A percentile compares a stretch with the other conserved stretches of the same genome.
Conservation (phyloP, 2,329 filamentous ascomycete genomes). For the Colletotrichum incanum region DNA sequence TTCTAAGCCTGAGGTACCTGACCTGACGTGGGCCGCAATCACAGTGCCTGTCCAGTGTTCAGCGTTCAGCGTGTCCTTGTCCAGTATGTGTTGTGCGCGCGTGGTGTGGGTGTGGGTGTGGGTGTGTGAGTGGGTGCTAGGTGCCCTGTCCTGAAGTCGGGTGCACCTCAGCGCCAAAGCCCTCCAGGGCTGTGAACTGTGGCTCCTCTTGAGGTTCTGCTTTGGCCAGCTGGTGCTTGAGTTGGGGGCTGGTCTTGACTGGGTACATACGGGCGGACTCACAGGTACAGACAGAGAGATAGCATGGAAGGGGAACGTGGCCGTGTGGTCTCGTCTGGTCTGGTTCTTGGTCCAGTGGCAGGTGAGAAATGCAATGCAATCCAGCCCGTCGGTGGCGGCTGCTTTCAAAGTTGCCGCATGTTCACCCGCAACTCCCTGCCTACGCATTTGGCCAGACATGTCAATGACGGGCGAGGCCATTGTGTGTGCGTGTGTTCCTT, state of each 20-base stretch:
- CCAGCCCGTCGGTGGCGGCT: neutral
- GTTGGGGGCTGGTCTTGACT: neutral
- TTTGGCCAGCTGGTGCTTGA: conserved; percentile 5
- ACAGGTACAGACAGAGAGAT: neutral
- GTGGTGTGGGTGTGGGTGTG: neutral
- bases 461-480: neutral
- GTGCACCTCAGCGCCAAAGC: neutral
- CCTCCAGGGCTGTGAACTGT: neutral
- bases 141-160: neutral
- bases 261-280: neutral
- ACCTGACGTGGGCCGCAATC: conserved; percentile 10
- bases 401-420: conserved; percentile 4
- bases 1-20: conserved; percentile 17
- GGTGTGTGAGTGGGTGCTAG: neutral
- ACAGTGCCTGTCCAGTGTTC: conserved; percentile 13
- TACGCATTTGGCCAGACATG: neutral
- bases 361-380: conserved; percentile 10
- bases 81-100: neutral
- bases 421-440: neutral
- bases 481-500: neutral
- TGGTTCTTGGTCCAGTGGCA: conserved; percentile 3
- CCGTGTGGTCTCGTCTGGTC: neutral
- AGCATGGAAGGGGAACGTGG: neutral
- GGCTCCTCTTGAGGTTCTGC: neutral
- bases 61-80: conserved; percentile 7